Evolutionary conservation across 345 rosid species (phyloP).

Genomic region (Ricinus communis): DNA sequence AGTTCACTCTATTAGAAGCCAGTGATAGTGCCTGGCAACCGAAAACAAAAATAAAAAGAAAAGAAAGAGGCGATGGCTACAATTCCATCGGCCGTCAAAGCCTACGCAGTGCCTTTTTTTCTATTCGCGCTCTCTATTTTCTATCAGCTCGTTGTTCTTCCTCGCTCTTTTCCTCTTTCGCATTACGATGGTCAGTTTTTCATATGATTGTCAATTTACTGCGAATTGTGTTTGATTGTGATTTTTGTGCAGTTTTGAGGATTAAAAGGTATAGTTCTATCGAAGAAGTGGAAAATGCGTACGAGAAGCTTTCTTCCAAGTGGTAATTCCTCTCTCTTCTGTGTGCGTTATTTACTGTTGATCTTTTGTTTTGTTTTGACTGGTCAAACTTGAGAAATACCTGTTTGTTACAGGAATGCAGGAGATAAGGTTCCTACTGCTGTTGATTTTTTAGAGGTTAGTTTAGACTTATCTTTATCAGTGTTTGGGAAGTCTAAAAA

Average conservation of each 20-base stretch:
- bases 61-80: slow-evolving; percentile 33
- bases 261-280: slow-evolving; percentile 48
- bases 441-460: slow-evolving; percentile 63
- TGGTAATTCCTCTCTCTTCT: slow-evolving; percentile 42
- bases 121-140: slow-evolving; percentile 59
- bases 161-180: slow-evolving; percentile 69
- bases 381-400: background rate
- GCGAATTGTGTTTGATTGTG: background rate
- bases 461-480: slow-evolving; percentile 6
- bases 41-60: too few relatives aligned
- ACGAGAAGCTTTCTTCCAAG: slow-evolving; percentile 52
- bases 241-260: slow-evolving; percentile 55
- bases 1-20: background rate
- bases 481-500: background rate
- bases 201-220: background rate
- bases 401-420: slow-evolving; percentile 54
- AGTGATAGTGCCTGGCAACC: background rate
- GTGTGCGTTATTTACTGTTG: background rate
- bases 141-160: slow-evolving; percentile 78
- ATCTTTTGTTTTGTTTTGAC: background rate
- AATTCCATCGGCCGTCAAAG: slow-evolving; percentile 39
- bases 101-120: slow-evolving; percentile 59
- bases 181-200: slow-evolving; percentile 67
- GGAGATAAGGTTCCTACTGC: slow-evolving; percentile 43
- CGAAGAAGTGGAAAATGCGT: slow-evolving; percentile 68